Evolutionary conservation across 345 rosid species (phyloP).

Genomic region (Salix viminalis): DNA sequence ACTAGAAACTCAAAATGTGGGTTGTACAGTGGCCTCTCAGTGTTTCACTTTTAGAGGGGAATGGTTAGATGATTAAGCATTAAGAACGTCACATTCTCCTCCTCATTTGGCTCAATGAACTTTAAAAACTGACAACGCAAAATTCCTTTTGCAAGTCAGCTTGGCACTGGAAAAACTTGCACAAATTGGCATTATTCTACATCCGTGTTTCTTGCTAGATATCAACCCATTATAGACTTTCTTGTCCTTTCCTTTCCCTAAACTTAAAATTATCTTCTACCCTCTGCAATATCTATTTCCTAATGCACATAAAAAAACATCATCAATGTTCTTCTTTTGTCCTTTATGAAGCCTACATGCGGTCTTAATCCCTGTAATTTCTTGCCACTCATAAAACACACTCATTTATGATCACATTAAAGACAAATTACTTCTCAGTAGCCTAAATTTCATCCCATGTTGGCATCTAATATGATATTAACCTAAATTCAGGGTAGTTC

Average conservation of each 20-base stretch:
- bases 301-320: background rate
- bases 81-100: background rate
- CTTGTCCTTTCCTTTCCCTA: no score
- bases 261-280: background rate
- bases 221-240: no score
- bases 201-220: background rate
- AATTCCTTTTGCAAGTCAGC: background rate
- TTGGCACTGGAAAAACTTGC: background rate
- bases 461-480: background rate
- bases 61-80: background rate
- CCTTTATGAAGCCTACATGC: background rate
- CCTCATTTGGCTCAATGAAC: background rate
- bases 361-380: background rate
- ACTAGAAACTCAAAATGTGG: no score
- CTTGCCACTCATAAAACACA: background rate
- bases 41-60: background rate
- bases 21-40: no score
- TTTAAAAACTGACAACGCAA: background rate
- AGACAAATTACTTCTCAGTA: background rate
- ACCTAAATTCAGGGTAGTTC: background rate
- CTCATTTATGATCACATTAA: background rate
- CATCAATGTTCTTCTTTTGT: background rate
- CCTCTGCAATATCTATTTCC: background rate
- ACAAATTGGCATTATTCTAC: background rate
- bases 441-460: no score